Evolutionary conservation across 495 filamentous ascomycete species (phyloP).

Genomic region (Antarctomyces pellizariae): DNA sequence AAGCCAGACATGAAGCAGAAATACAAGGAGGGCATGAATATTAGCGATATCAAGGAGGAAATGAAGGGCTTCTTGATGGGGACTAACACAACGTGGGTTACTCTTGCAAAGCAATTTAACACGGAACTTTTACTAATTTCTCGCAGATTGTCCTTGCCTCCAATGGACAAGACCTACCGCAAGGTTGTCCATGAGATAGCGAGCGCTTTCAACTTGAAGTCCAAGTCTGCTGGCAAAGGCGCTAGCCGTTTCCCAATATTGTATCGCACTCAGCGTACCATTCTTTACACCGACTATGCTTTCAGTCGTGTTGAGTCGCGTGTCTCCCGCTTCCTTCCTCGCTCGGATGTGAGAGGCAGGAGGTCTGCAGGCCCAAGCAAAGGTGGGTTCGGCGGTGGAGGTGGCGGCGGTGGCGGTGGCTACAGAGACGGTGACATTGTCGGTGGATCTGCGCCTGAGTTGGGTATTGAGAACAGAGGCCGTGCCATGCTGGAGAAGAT

Average conservation of each 20-base stretch:
- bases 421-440: constrained; percentile 81
- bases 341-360: constrained; percentile 12
- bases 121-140: constrained; percentile 1
- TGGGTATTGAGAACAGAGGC: constrained; percentile 65
- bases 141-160: constrained; percentile 49
- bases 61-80: constrained; percentile 46
- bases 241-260: constrained; percentile 53
- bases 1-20: constrained; percentile 46
- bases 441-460: constrained; percentile 59
- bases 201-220: constrained; percentile 46
- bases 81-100: constrained; percentile 33
- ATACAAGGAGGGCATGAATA: constrained; percentile 45
- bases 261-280: constrained; percentile 43
- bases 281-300: constrained; percentile 23
- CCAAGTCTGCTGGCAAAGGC: constrained; percentile 58
- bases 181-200: constrained; percentile 58
- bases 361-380: constrained; percentile 4
- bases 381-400: constrained; percentile 19
- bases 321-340: constrained; percentile 22
- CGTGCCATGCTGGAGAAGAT: constrained; percentile 87
- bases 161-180: constrained; percentile 57
- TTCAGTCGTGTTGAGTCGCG: constrained; percentile 19
- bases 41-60: constrained; percentile 48
- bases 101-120: not conserved
- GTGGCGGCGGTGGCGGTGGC: constrained; percentile 10